Conservation (phyloP, 1,284 basidiomycete species). For the Moniliophthora roreri region DNA sequence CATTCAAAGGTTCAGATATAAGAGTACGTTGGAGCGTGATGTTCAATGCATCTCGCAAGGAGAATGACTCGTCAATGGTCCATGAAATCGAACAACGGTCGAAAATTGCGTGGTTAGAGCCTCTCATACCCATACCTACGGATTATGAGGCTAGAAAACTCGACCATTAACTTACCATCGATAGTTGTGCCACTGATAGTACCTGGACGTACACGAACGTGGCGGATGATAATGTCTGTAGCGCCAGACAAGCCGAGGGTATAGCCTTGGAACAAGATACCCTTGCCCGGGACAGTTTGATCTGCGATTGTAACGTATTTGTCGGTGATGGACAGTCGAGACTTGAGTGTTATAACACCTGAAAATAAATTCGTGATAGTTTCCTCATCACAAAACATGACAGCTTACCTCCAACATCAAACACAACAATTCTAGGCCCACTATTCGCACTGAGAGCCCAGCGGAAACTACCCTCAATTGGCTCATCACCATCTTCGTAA, state of each 20-base stretch:
- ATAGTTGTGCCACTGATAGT: neutral
- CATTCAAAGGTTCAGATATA: constrained; percentile 11
- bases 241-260: constrained; percentile 10
- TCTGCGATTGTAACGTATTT: constrained; percentile 8
- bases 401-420: constrained; percentile 10
- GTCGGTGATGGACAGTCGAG: constrained; percentile 6
- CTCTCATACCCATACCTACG: constrained; percentile 10
- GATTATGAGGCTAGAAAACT: constrained; percentile 1
- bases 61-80: constrained; percentile 13
- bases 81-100: constrained; percentile 9
- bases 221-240: constrained; percentile 5
- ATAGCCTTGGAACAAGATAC: constrained; percentile 6
- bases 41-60: constrained; percentile 8
- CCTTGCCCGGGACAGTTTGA: constrained; percentile 11
- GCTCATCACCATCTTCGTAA: neutral
- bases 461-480: neutral
- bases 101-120: constrained; percentile 6
- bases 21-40: constrained; percentile 10
- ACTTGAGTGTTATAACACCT: constrained; percentile 6
- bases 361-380: neutral
- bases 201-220: neutral
- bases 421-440: constrained; percentile 9
- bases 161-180: neutral
- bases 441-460: neutral
- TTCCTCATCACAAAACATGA: neutral